These are phyloP conservation scores for Thinopyrum elongatum DNA, from an alignment of 176 grass and related monocot genomes.

Conservation along the genomic window DNA sequence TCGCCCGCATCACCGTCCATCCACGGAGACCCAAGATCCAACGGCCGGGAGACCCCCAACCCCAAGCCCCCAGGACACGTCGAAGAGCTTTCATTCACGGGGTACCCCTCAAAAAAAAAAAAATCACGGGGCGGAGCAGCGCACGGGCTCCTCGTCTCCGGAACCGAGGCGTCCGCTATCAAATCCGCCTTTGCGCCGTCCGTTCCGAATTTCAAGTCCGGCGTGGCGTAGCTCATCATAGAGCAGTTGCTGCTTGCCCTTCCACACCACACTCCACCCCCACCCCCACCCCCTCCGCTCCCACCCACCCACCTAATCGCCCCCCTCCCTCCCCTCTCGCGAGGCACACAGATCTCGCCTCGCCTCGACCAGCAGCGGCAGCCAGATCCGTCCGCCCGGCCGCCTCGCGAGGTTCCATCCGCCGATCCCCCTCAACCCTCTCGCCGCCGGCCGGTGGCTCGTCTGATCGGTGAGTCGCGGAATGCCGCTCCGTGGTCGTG, in stretches of 20 bases:
- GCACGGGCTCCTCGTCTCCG: slow-evolving; percentile 18
- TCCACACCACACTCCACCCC: slow-evolving; percentile 14
- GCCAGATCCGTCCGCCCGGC: background rate
- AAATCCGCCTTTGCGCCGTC: slow-evolving; percentile 26
- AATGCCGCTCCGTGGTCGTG: background rate
- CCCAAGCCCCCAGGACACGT: no score
- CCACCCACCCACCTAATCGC: background rate
- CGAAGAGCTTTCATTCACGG: background rate
- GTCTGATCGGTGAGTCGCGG: slow-evolving; percentile 31
- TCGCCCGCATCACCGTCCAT: background rate
- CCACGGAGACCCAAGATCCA: background rate
- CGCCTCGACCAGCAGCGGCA: background rate
- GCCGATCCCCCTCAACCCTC: background rate
- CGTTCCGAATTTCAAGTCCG: slow-evolving; percentile 16
- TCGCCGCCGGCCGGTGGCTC: background rate
- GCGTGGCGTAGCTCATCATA: slow-evolving; percentile 35
- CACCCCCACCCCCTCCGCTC: background rate
- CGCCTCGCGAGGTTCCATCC: background rate
- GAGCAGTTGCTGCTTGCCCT: background rate
- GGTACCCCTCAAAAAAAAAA: no score
- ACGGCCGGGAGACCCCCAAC: no score
- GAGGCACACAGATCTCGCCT: background rate
- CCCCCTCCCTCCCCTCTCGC: background rate
- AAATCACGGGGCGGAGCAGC: background rate
- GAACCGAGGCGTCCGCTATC: background rate